A percentile compares a stretch with the other conserved stretches of the same genome.
Evolutionary conservation across 164 flowering plant genomes (phyloP).

Genomic region (Aristolochia fimbriata): DNA sequence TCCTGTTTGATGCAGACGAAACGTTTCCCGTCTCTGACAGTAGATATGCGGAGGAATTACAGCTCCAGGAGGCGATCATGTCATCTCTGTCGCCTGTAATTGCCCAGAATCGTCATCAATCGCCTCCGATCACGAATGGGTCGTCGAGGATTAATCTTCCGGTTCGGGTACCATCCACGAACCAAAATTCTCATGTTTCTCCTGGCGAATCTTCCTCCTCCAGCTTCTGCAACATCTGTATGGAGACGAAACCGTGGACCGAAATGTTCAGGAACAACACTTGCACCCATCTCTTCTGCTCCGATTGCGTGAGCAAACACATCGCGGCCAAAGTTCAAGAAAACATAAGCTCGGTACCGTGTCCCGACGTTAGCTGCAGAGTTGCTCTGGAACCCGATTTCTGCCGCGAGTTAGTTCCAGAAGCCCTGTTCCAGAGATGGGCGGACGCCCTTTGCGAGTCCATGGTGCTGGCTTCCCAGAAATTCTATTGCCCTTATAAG

Average conservation of each 20-base stretch:
- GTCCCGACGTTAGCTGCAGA: constrained; percentile 13
- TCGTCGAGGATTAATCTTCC: neutral
- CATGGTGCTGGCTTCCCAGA: neutral
- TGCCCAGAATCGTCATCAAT: neutral
- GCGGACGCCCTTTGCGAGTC: constrained; percentile 3
- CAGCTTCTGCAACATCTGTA: constrained; percentile 11
- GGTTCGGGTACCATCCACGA: too few species aligned
- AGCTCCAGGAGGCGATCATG: constrained; percentile 3
- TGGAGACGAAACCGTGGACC: constrained; percentile 4
- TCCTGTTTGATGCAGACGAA: neutral
- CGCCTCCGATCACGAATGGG: too few species aligned
- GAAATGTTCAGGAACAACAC: neutral
- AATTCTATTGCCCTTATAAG: constrained; percentile 15
- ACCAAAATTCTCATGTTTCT: too few species aligned
- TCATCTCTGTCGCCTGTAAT: neutral
- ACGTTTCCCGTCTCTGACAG: constrained; percentile 2
- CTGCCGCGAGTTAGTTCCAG: constrained; percentile 7
- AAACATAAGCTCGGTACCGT: constrained; percentile 5
- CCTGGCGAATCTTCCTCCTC: neutral
- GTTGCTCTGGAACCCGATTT: constrained; percentile 12
- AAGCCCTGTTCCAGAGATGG: constrained; percentile 9
- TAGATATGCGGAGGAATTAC: neutral
- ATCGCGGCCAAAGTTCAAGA: constrained; percentile 11
- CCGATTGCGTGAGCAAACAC: constrained; percentile 28
- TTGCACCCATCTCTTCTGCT: constrained; percentile 30